Percentiles rank a stretch among this genome's conserved stretches.
Conservation (phyloP, 2,329 filamentous ascomycete species). For the Lachnellula arida region DNA sequence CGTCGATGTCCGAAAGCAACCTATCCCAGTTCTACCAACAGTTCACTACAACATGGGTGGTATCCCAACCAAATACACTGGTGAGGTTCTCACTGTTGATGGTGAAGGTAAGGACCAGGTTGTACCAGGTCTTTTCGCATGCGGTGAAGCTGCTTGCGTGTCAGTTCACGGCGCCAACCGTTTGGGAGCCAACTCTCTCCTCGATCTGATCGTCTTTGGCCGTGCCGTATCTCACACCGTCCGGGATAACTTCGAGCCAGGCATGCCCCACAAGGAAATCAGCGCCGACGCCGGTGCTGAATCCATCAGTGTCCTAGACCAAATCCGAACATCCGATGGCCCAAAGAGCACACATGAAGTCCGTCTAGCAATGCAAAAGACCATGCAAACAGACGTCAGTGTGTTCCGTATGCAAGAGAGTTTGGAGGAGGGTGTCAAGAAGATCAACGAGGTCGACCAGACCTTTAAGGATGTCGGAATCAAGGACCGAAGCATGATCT, state of each 20-base stretch:
- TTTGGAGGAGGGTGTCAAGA: slow-evolving; percentile 86
- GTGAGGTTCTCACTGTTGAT: slow-evolving; percentile 88
- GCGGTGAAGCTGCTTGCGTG: slow-evolving; percentile 94
- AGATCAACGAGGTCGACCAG: slow-evolving; percentile 79
- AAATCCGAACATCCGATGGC: slow-evolving; percentile 77
- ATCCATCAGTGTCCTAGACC: slow-evolving; percentile 80
- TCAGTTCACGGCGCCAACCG: slow-evolving; percentile 98
- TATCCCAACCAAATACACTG: slow-evolving; percentile 95
- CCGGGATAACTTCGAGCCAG: slow-evolving; percentile 86
- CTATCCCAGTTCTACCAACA: slow-evolving; percentile 91
- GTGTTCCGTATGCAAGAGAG: slow-evolving; percentile 88
- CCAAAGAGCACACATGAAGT: slow-evolving; percentile 86
- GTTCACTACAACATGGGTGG: slow-evolving; percentile 99
- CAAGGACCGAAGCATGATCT: slow-evolving; percentile 99
- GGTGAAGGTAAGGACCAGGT: slow-evolving; percentile 84
- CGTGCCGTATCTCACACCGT: slow-evolving; percentile 97
- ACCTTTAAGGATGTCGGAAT: slow-evolving; percentile 80
- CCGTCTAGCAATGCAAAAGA: slow-evolving; percentile 91
- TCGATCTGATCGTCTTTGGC: slow-evolving; percentile 96
- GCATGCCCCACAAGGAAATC: slow-evolving; percentile 72
- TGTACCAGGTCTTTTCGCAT: slow-evolving; percentile 92
- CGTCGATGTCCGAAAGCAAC: slow-evolving; percentile 95
- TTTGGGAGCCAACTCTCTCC: slow-evolving; percentile 94
- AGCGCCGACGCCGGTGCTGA: slow-evolving; percentile 83
- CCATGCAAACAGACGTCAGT: slow-evolving; percentile 95